These are phyloP conservation scores for Agastache rugosa DNA, from an alignment of 257 asterid genomes.

Conservation along the genomic window DNA sequence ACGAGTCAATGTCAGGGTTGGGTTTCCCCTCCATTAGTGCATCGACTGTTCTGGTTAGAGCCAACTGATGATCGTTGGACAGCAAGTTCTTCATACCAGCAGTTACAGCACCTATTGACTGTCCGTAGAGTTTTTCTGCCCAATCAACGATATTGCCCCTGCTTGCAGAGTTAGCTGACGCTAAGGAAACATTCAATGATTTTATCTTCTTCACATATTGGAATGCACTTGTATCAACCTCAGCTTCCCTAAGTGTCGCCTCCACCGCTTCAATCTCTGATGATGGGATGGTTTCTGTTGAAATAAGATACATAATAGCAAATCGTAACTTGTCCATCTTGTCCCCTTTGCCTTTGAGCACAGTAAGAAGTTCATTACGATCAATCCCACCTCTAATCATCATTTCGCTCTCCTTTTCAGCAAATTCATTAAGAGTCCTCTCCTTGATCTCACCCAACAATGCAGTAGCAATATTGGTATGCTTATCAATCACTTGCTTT, in stretches of 20 bases:
- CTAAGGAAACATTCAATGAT: slow-evolving; percentile 80
- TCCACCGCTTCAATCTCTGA: slow-evolving; percentile 90
- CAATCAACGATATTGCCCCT: slow-evolving; percentile 81
- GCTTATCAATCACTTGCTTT: slow-evolving; percentile 85
- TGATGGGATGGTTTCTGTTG: slow-evolving; percentile 67
- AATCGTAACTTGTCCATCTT: slow-evolving; percentile 50
- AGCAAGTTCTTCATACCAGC: slow-evolving; percentile 93
- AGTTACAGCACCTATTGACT: slow-evolving; percentile 81
- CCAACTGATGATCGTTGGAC: slow-evolving; percentile 88
- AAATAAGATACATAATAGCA: slow-evolving; percentile 63
- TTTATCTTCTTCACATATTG: slow-evolving; percentile 95
- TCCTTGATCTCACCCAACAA: slow-evolving; percentile 54
- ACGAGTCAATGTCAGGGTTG: slow-evolving; percentile 84
- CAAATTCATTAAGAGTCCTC: slow-evolving; percentile 68
- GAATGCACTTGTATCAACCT: slow-evolving; percentile 90
- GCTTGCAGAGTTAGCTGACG: slow-evolving; percentile 87
- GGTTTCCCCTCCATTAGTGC: slow-evolving; percentile 98
- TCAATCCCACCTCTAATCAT: slow-evolving; percentile 88
- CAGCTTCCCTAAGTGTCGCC: slow-evolving; percentile 75
- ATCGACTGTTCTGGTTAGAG: slow-evolving; percentile 85
- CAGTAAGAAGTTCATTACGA: slow-evolving; percentile 72
- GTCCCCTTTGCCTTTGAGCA: slow-evolving; percentile 89
- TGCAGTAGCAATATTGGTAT: slow-evolving; percentile 88
- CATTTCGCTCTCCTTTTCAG: slow-evolving; percentile 90
- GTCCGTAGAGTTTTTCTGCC: slow-evolving; percentile 98